Base-by-base conservation (phyloP, 2,329 filamentous ascomycete genomes). In the Pseudogymnoascus sp. region DNA sequence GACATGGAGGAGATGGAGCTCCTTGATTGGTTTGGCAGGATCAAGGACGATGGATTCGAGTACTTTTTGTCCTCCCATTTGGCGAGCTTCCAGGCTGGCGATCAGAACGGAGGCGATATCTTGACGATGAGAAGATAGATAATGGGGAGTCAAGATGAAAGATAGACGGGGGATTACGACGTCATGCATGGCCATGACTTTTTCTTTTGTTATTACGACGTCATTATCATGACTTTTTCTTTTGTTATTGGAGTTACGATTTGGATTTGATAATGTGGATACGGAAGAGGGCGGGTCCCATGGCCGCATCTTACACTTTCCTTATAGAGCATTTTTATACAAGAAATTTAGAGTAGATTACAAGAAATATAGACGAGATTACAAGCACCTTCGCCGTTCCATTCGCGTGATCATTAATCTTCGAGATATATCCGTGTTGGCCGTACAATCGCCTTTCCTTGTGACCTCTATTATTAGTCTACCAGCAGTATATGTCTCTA, bases 11-110 rank as follows among this genome's bases (percentile, higher is more conserved):
- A 60, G 38, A 60, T 60, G 58, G 38, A 60, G 58, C 58, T 60
- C 58, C 58, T 60, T 50, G 58, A 60, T 50, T 60, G 58, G 58
- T 60, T 60, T 60, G 58, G 58, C 58, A 60, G 58, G 58, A 60
- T 60, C 58, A 60, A 60, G 58, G 58, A 60, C 38, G 58, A 60
- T 60, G 58, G 58, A 50, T 60, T 60, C 58, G 58, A 60, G 58
- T 60, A 60, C 58, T 60, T 60, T 60, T 60, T 60, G 38, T 60
- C 58, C 25, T 60, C 58, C 6, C 58, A 60, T 20, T 35, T 60
- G 58, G 58, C 58, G 58, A 60, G 58, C 38, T 60, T 60, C 37
- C 58, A 60, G 58, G 20, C 58, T 60, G 22, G 38, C 14, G 58
- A 50, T 35, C 58, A 60, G 38, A 50, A 60, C 38, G 58, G 58